Base-by-base conservation (phyloP, 225 moss, liverwort and hornwort species). In the Takakia lepidozioides region DNA sequence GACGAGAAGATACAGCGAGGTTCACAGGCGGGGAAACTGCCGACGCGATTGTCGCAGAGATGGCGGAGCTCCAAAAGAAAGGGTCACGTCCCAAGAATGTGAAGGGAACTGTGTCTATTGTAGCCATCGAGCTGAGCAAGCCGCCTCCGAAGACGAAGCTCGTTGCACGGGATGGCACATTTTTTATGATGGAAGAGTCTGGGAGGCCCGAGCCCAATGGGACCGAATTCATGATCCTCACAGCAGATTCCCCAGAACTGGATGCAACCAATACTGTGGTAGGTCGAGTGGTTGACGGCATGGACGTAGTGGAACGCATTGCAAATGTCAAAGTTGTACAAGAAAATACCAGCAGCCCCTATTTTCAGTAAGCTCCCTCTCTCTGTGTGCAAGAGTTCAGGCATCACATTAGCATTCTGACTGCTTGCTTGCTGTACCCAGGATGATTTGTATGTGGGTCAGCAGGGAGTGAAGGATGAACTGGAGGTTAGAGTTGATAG, bases 261-360 rank as follows among this genome's bases (percentile, higher is more conserved):
- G 86, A 95, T 64, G 48, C 48, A 21, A 89, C 74, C 36, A 95
- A 89, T 61, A 68, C 77, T n/a, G 89, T 95, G 10, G 89, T 95
- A 4, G 93, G 93, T 25, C 67, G 72, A 21, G 81, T 95, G 16
- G 54, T 95, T 14, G 55, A 69, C 24, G 93, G 93, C 24, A 61
- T 76, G 75, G 84, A 89, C 17, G 84, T 89, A 26, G 53, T 95
- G n/a, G 83, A 84, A 21, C 73, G 62, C 54, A 79, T 95, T 30
- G 69, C 76, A 35, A 47, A 63, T 55, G 84, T 86, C 34, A 86
- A 80, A 52, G 93, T 95, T 19, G 93, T 89, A 18, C 81, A 78
- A 37, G 93, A 88, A 44, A 95, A 95, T 56, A 56, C 86, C 11
- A 78, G 84, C 76, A 95, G 93, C 62, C 89, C 80, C 49, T 95